A percentile compares a stretch with the other conserved stretches of the same genome.
Conservation (phyloP, 495 filamentous ascomycete genomes). For the Lepidopterella palustris region DNA sequence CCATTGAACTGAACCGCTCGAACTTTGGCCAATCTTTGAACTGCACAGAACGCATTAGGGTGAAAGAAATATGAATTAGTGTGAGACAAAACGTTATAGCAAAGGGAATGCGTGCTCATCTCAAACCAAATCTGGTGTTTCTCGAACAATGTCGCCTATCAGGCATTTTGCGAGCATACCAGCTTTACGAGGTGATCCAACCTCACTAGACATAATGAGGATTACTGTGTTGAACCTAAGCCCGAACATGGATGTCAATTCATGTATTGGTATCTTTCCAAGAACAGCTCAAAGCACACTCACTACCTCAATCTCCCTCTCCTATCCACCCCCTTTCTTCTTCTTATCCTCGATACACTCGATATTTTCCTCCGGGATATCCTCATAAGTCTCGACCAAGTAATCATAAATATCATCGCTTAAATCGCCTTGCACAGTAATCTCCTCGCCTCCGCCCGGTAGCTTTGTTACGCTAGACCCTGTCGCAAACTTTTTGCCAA, state of each 20-base stretch:
- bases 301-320: background rate
- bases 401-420: conserved; percentile 92
- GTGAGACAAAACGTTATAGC: too few species aligned
- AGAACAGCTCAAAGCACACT: background rate
- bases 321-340: conserved; percentile 53
- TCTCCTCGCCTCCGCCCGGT: conserved; percentile 82
- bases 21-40: too few species aligned
- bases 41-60: too few species aligned
- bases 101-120: too few species aligned
- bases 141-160: too few species aligned
- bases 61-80: too few species aligned
- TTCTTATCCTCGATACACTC: conserved; percentile 92
- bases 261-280: background rate
- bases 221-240: too few species aligned
- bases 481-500: conserved; percentile 90
- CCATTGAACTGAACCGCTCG: too few species aligned
- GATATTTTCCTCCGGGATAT: conserved; percentile 88
- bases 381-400: conserved; percentile 73
- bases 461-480: conserved; percentile 87
- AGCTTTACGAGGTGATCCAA: too few species aligned
- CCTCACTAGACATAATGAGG: too few species aligned
- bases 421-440: conserved; percentile 95
- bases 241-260: background rate
- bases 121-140: too few species aligned
- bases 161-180: too few species aligned